Conservation (phyloP, 768 basidiomycete species). For the Mycena latifolia region DNA sequence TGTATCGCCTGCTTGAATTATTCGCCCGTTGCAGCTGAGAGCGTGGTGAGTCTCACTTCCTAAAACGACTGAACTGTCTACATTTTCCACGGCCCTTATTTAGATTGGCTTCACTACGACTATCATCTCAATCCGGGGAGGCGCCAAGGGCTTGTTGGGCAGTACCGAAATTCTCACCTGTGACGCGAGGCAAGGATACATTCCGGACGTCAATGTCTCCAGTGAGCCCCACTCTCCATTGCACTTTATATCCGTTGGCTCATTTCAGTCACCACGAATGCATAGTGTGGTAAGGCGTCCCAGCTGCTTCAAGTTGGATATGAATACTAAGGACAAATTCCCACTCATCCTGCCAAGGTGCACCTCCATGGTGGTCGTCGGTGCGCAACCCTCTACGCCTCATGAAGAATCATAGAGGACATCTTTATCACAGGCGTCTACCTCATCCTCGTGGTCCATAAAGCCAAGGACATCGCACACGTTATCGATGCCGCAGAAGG, state of each 20-base stretch:
- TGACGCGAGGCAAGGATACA: slow-evolving; percentile 9
- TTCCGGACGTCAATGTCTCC: slow-evolving; percentile 23
- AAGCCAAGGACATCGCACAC: slow-evolving; percentile 18
- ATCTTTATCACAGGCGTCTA: slow-evolving; percentile 20
- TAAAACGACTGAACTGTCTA: slow-evolving; percentile 9
- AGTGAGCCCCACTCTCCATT: slow-evolving; percentile 16
- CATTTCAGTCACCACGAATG: slow-evolving; percentile 6
- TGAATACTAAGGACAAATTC: slow-evolving; percentile 11
- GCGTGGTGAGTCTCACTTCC: slow-evolving; percentile 21
- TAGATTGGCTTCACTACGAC: slow-evolving; percentile 23
- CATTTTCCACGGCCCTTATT: slow-evolving; percentile 10
- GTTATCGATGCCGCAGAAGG: slow-evolving; percentile 19
- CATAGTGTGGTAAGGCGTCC: slow-evolving; percentile 25
- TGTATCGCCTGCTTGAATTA: slow-evolving; percentile 10
- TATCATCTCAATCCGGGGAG: slow-evolving; percentile 16
- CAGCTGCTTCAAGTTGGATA: slow-evolving; percentile 20
- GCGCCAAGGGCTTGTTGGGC: slow-evolving; percentile 16
- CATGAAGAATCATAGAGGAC: slow-evolving; percentile 16
- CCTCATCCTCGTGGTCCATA: slow-evolving; percentile 16
- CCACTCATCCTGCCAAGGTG: slow-evolving; percentile 12
- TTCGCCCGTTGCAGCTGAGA: slow-evolving; percentile 15
- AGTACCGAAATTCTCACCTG: slow-evolving; percentile 21
- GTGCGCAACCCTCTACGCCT: slow-evolving; percentile 14
- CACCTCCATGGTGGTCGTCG: slow-evolving; percentile 22
- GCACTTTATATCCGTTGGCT: slow-evolving; percentile 15